phyloP scores from a whole-genome alignment of 805 yeast genomes.

The Lipomyces mesembrius region DNA sequence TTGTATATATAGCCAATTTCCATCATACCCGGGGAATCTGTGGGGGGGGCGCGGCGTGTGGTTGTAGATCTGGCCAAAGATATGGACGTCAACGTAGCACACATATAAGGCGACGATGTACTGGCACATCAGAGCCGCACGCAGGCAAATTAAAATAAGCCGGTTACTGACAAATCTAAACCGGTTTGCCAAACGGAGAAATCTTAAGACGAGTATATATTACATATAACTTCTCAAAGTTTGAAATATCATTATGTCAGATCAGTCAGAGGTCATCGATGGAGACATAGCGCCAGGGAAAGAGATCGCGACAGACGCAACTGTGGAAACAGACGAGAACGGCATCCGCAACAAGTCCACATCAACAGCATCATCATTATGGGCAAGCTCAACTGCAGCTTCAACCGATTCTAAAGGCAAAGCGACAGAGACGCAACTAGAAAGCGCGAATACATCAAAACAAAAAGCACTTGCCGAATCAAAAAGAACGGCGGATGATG shows the following conservation, averaged over 20 bases:
- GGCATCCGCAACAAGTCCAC: background rate
- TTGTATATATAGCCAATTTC: no score
- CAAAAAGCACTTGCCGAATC: background rate
- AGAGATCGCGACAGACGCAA: background rate
- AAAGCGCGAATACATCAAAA: background rate
- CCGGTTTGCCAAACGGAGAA: background rate
- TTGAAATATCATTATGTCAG: background rate
- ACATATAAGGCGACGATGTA: no score
- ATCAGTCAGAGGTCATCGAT: background rate
- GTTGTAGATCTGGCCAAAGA: no score
- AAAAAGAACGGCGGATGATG: background rate
- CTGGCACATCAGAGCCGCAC: no score
- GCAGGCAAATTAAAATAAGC: no score
- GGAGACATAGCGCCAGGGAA: background rate
- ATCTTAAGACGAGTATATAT: background rate
- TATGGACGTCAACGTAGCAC: no score
- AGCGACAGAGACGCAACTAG: background rate
- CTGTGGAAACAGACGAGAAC: background rate
- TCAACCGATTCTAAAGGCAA: background rate
- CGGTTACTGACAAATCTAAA: no score
- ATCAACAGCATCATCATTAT: background rate
- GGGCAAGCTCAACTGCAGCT: background rate
- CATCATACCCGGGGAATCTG: no score
- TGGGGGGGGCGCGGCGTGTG: no score
- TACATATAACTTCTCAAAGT: background rate